Evolutionary conservation across 163 green algal genomes (phyloP).

Genomic region (Scenedesmus sp.): DNA sequence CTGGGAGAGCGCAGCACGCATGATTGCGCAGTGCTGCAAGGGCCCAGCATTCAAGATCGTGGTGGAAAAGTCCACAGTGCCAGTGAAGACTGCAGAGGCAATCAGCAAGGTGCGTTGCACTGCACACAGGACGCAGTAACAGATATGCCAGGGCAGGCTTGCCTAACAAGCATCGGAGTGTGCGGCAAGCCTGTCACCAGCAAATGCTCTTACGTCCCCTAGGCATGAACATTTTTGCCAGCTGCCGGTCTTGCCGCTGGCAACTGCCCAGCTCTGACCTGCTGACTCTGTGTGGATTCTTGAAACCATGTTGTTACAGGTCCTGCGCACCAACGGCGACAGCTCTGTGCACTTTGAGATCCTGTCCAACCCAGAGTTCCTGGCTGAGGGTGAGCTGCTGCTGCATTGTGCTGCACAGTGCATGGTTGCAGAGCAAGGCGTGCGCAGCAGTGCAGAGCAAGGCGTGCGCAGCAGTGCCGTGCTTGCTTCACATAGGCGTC

Average conservation of each 20-base stretch:
- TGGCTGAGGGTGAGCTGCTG: slow-evolving; percentile 92
- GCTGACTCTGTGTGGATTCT: neutral
- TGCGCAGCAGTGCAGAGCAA: too few species aligned
- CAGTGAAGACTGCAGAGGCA: slow-evolving; percentile 99
- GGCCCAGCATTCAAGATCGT: slow-evolving; percentile 92
- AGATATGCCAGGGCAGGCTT: neutral
- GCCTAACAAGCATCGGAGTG: neutral
- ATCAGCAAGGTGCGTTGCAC: slow-evolving; percentile 94
- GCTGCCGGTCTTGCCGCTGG: neutral
- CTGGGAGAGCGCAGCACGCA: slow-evolving; percentile 97
- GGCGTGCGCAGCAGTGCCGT: too few species aligned
- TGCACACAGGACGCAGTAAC: neutral
- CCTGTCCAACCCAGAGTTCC: slow-evolving; percentile 99
- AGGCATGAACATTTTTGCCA: too few species aligned
- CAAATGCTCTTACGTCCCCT: neutral
- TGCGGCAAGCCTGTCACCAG: neutral
- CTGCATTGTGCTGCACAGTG: neutral
- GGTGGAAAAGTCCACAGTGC: slow-evolving; percentile 99
- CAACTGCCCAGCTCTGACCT: neutral
- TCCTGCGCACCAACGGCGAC: slow-evolving; percentile 88
- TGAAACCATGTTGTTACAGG: neutral
- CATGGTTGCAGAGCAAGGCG: neutral
- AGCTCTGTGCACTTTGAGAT: slow-evolving; percentile 94
- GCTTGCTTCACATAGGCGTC: too few species aligned
- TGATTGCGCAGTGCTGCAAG: slow-evolving; percentile 94